phyloP scores from a whole-genome alignment of 2,329 filamentous ascomycete species.

The Claviceps fusiformis region DNA sequence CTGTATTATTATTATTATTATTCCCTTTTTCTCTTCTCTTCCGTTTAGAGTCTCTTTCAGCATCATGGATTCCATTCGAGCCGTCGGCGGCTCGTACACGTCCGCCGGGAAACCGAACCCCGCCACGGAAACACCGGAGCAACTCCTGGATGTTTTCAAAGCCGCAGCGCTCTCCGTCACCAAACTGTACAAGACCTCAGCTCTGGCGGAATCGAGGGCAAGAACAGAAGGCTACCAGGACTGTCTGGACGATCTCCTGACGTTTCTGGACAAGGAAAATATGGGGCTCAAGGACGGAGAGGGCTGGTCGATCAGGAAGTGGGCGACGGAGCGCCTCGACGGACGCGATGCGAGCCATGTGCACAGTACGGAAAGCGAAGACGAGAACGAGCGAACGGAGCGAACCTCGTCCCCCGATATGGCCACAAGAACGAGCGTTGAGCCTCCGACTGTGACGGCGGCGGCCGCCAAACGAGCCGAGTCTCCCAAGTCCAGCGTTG shows the following conservation, averaged over 20 bases:
- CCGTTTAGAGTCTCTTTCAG: background rate
- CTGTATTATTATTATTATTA: no score
- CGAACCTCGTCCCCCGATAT: constrained; percentile 44
- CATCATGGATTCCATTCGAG: constrained; percentile 8
- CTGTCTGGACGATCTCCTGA: constrained; percentile 78
- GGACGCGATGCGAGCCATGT: constrained; percentile 41
- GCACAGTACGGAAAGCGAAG: constrained; percentile 50
- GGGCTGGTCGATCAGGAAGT: constrained; percentile 47
- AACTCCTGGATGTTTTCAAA: constrained; percentile 80
- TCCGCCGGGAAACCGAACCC: constrained; percentile 17
- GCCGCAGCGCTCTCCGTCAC: constrained; percentile 87
- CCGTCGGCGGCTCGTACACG: constrained; percentile 6
- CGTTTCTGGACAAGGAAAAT: constrained; percentile 70
- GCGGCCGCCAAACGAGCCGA: constrained; percentile 12
- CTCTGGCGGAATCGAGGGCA: constrained; percentile 60
- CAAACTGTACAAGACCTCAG: constrained; percentile 88
- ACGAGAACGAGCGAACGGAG: constrained; percentile 53
- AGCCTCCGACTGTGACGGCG: constrained; percentile 19
- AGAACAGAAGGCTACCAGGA: constrained; percentile 82
- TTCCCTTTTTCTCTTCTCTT: no score
- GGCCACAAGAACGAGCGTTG: constrained; percentile 33
- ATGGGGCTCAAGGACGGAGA: constrained; percentile 70
- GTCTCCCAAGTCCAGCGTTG: constrained; percentile 14
- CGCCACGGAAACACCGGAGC: constrained; percentile 35
- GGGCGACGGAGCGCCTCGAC: constrained; percentile 57